phyloP scores from a whole-genome alignment of 108 stramenopile genomes.

The Bacterosira constricta region DNA sequence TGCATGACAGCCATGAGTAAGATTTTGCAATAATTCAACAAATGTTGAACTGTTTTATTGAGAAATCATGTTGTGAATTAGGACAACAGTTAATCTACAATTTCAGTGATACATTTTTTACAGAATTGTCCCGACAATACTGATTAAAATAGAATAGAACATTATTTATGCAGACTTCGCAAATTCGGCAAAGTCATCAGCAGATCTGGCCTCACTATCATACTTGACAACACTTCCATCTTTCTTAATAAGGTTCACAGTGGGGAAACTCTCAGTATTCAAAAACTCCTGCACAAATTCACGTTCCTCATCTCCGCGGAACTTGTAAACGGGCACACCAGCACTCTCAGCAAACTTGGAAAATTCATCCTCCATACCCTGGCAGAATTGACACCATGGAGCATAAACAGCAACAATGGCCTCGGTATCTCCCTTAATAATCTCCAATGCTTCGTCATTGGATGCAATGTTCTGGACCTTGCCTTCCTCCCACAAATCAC shows the following conservation, averaged over 20 bases:
- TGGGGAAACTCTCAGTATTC: slow-evolving; percentile 92
- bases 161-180: no score
- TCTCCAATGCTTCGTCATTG: slow-evolving; percentile 68
- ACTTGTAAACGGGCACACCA: slow-evolving; percentile 79
- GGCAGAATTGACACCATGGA: slow-evolving; percentile 93
- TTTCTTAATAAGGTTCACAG: slow-evolving; percentile 86
- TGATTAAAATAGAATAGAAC: no score
- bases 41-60: no score
- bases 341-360: slow-evolving; percentile 68
- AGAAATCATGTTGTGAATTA: no score
- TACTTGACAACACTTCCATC: slow-evolving; percentile 92
- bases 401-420: slow-evolving; percentile 89
- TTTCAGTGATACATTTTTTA: no score
- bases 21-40: no score
- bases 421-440: slow-evolving; percentile 72
- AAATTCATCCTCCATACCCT: slow-evolving; percentile 87
- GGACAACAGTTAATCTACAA: no score
- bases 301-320: slow-evolving; percentile 92
- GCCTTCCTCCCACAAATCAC: slow-evolving; percentile 86
- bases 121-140: no score
- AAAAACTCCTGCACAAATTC: slow-evolving; percentile 83
- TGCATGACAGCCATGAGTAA: no score
- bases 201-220: slow-evolving; percentile 84
- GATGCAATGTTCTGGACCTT: slow-evolving; percentile 77
- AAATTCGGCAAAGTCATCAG: slow-evolving; percentile 52